A percentile compares a stretch with the other conserved stretches of the same genome.
phyloP scores from a whole-genome alignment of 2,329 filamentous ascomycete genomes.

The Balansia obtecta region DNA sequence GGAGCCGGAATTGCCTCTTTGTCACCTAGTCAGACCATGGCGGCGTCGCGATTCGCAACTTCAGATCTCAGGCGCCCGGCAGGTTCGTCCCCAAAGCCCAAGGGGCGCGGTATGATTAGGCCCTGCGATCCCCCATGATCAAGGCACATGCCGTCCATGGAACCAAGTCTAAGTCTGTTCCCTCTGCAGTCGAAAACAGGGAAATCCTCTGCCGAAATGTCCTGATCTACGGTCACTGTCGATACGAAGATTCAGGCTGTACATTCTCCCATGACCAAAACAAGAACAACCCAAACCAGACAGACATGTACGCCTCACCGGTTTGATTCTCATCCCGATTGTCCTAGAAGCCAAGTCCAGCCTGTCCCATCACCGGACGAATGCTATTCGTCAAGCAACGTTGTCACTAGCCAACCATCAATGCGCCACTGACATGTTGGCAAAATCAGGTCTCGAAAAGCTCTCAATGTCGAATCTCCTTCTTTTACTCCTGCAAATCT shows the following conservation, averaged over 20 bases:
- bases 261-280: conserved; percentile 77
- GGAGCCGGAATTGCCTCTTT: conserved; percentile 18
- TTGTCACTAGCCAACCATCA: background rate
- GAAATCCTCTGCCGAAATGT: conserved; percentile 89
- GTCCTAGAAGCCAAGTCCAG: background rate
- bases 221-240: conserved; percentile 84
- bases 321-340: background rate
- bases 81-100: conserved; percentile 41
- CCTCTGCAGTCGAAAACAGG: conserved; percentile 51
- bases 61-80: conserved; percentile 38
- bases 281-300: conserved; percentile 35
- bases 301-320: conserved; percentile 35
- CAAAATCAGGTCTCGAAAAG: conserved; percentile 47
- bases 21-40: conserved; percentile 26
- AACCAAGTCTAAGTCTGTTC: conserved; percentile 3
- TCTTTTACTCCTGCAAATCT: conserved; percentile 68
- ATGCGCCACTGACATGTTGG: conserved; percentile 1
- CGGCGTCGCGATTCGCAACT: conserved; percentile 31
- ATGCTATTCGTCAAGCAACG: no score
- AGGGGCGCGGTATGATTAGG: conserved; percentile 36
- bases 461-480: conserved; percentile 89
- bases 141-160: background rate
- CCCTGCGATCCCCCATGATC: background rate
- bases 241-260: conserved; percentile 84
- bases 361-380: background rate